Evolutionary conservation across 2,329 filamentous ascomycete genomes (phyloP).

Genomic region (Penicillium sp.): DNA sequence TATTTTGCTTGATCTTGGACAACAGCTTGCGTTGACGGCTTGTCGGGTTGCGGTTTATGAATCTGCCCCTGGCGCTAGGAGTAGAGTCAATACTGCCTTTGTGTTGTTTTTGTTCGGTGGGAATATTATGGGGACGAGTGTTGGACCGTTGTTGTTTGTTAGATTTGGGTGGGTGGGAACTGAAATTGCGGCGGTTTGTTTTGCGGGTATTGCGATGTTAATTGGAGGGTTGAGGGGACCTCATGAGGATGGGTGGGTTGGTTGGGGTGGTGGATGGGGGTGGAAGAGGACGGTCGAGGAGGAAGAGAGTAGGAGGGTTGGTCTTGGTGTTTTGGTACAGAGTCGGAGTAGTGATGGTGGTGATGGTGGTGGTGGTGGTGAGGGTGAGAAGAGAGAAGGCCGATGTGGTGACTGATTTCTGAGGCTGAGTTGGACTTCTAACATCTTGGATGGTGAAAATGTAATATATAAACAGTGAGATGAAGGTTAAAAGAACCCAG

Average conservation of each 20-base stretch:
- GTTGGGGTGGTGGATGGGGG: not conserved
- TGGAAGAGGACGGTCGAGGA: not conserved
- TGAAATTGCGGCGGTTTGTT: not conserved
- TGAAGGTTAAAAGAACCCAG: slow-evolving; percentile 1
- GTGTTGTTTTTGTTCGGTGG: not conserved
- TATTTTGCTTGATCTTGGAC: not conserved
- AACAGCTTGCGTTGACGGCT: not conserved
- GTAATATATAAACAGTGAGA: slow-evolving; percentile 1
- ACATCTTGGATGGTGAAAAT: not conserved
- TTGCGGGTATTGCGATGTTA: not conserved
- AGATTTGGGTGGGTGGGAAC: not conserved
- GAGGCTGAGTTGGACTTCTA: not conserved
- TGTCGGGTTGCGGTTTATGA: not conserved
- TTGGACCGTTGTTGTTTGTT: not conserved
- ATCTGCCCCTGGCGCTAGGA: not conserved
- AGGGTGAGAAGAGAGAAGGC: too few species aligned
- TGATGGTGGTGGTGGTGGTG: not conserved
- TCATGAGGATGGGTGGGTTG: not conserved
- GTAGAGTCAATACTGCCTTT: not conserved
- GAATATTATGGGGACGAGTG: not conserved
- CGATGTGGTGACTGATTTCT: too few species aligned
- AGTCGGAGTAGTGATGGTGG: not conserved
- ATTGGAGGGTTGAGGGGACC: not conserved
- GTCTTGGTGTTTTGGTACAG: not conserved
- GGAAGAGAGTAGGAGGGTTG: not conserved